Conservation (phyloP, 1,284 basidiomycete species). For the Fomitopsis schrenkii region DNA sequence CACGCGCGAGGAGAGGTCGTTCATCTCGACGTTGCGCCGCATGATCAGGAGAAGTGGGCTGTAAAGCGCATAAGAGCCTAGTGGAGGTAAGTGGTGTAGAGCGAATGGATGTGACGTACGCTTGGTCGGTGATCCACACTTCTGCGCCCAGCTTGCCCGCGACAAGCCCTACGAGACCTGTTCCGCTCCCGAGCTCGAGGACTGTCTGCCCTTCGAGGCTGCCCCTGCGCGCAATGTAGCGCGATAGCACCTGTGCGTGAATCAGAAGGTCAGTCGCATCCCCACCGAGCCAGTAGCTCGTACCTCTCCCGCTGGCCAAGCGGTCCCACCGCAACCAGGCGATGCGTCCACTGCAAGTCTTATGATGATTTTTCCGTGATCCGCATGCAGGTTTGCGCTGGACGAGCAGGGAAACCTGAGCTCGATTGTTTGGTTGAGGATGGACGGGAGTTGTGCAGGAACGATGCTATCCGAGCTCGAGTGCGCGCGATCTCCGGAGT, state of each 20-base stretch:
- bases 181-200: constrained; percentile 86
- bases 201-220: constrained; percentile 54
- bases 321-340: constrained; percentile 87
- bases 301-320: constrained; percentile 93
- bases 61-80: neutral
- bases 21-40: constrained; percentile 64
- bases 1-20: constrained; percentile 50
- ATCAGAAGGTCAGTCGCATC: constrained; percentile 6
- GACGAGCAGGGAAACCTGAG: constrained; percentile 39
- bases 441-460: constrained; percentile 54
- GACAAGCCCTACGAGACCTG: constrained; percentile 86
- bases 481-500: constrained; percentile 32
- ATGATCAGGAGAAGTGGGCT: constrained; percentile 78
- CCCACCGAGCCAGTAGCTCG: constrained; percentile 86
- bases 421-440: constrained; percentile 42
- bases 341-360: constrained; percentile 68
- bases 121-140: constrained; percentile 87
- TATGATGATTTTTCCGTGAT: constrained; percentile 21
- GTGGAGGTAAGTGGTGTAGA: neutral
- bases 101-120: constrained; percentile 46
- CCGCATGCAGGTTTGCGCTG: constrained; percentile 3
- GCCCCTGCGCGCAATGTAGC: constrained; percentile 63
- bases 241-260: constrained; percentile 61
- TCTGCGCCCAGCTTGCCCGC: constrained; percentile 64
- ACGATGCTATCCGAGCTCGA: constrained; percentile 33